Conservation (phyloP, 352 stramenopile genomes). For the Phytopythium chamaehyphon region DNA sequence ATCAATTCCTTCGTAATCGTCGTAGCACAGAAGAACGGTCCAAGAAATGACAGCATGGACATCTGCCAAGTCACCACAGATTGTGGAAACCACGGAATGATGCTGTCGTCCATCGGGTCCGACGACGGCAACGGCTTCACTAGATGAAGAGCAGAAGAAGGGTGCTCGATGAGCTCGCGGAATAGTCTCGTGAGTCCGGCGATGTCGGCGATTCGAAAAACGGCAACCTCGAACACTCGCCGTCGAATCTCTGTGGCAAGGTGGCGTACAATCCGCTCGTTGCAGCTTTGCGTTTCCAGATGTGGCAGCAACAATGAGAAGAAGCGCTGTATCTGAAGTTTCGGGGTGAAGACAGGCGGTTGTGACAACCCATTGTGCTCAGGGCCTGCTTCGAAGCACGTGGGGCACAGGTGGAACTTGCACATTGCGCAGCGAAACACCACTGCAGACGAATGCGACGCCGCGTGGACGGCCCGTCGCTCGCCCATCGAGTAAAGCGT, state of each 20-base stretch:
- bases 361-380: conserved; percentile 1
- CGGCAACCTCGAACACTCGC: conserved; percentile 30
- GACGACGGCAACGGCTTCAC: not conserved
- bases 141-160: conserved; percentile 14
- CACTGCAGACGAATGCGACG: not conserved
- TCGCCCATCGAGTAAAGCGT: not conserved
- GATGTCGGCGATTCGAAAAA: conserved; percentile 28
- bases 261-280: conserved; percentile 6
- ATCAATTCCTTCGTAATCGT: conserved; percentile 35
- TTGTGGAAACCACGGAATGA: conserved; percentile 16
- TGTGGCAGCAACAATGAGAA: conserved; percentile 16
- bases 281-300: conserved; percentile 1
- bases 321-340: conserved; percentile 19
- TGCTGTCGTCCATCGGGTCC: not conserved
- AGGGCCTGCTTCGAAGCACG: conserved; percentile 14
- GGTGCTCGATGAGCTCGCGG: conserved; percentile 26
- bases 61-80: conserved; percentile 28
- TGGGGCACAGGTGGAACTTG: conserved; percentile 22
- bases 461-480: not conserved
- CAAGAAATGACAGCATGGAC: conserved; percentile 14
- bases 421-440: conserved; percentile 27
- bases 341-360: conserved; percentile 16
- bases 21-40: conserved; percentile 39
- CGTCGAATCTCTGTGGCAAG: conserved; percentile 21
- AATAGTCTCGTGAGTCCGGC: conserved; percentile 22